phyloP scores from a whole-genome alignment of 306 rosid species.

The Vicia faba region DNA sequence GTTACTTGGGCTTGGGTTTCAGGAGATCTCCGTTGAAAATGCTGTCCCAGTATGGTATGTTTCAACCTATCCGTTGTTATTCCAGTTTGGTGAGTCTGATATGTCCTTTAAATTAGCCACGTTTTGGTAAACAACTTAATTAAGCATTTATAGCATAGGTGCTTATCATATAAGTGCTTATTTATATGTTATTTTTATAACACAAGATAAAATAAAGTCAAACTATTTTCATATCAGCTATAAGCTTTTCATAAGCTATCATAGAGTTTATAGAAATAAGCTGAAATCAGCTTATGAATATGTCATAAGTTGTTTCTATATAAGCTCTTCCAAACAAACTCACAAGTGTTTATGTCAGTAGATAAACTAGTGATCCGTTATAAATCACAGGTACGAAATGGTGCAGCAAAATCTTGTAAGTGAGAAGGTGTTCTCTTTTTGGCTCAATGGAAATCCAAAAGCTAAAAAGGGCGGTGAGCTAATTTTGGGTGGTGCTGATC shows the following conservation, averaged over 20 bases:
- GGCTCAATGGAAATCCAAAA: slow-evolving; percentile 71
- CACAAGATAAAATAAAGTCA: background rate
- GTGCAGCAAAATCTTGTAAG: slow-evolving; percentile 63
- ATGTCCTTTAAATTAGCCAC: slow-evolving; percentile 5
- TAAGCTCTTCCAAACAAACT: background rate
- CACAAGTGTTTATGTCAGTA: background rate
- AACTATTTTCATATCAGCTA: background rate
- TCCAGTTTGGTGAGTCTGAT: slow-evolving; percentile 10
- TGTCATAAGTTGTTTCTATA: background rate
- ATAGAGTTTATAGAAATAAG: background rate
- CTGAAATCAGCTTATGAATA: background rate
- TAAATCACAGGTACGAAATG: slow-evolving; percentile 68
- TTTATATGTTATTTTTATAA: background rate
- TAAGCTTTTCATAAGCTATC: background rate
- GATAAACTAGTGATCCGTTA: slow-evolving; percentile 19
- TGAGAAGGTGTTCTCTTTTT: slow-evolving; percentile 80
- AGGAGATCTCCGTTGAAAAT: slow-evolving; percentile 76
- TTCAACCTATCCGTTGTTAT: slow-evolving; percentile 23
- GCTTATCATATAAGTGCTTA: background rate
- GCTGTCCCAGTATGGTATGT: slow-evolving; percentile 78
- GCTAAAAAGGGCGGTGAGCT: slow-evolving; percentile 72
- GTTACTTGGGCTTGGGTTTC: slow-evolving; percentile 87
- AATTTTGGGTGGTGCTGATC: slow-evolving; percentile 77
- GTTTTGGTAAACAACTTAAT: background rate
- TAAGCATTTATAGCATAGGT: background rate